A percentile compares a stretch with the other conserved stretches of the same genome.
These are phyloP conservation scores for Albugo laibachii DNA, from an alignment of 352 stramenopile species.

Conservation along the genomic window DNA sequence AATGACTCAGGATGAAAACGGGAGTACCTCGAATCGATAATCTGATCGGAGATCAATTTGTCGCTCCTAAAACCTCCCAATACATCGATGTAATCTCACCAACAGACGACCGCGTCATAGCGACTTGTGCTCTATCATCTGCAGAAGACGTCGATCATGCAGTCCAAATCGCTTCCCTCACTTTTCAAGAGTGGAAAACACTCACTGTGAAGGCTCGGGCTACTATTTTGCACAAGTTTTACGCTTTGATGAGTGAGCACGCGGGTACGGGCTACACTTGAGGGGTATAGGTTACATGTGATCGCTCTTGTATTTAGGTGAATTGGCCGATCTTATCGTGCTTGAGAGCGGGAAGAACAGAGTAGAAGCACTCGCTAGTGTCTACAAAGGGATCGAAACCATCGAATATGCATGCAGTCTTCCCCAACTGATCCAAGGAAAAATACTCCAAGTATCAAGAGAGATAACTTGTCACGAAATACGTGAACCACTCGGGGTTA, in stretches of 20 bases:
- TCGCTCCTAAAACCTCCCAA: conserved; percentile 13
- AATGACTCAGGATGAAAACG: too few species aligned
- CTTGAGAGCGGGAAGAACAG: conserved; percentile 96
- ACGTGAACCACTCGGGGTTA: conserved; percentile 84
- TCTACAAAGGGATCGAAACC: conserved; percentile 96
- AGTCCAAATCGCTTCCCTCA: conserved; percentile 46
- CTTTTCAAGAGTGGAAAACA: conserved; percentile 80
- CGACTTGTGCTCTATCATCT: conserved; percentile 59
- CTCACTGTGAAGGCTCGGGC: conserved; percentile 90
- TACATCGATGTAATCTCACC: conserved; percentile 53
- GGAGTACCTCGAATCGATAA: conserved; percentile 15
- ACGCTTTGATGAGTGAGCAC: conserved; percentile 81
- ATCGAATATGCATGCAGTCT: conserved; percentile 93
- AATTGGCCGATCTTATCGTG: conserved; percentile 88
- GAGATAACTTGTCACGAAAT: conserved; percentile 88
- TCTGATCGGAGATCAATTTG: conserved; percentile 42
- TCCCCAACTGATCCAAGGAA: conserved; percentile 82
- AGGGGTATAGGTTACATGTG: not conserved
- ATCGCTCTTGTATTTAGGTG: conserved; percentile 17
- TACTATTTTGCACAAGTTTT: conserved; percentile 92
- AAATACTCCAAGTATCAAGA: conserved; percentile 62
- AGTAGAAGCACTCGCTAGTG: conserved; percentile 89
- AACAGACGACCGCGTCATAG: conserved; percentile 45
- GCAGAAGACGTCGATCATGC: conserved; percentile 71
- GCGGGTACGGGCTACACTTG: conserved; percentile 15